Percentiles rank a stretch among this genome's conserved stretches.
Evolutionary conservation across 257 asterid genomes (phyloP).

Genomic region (Nicotiana paniculata): DNA sequence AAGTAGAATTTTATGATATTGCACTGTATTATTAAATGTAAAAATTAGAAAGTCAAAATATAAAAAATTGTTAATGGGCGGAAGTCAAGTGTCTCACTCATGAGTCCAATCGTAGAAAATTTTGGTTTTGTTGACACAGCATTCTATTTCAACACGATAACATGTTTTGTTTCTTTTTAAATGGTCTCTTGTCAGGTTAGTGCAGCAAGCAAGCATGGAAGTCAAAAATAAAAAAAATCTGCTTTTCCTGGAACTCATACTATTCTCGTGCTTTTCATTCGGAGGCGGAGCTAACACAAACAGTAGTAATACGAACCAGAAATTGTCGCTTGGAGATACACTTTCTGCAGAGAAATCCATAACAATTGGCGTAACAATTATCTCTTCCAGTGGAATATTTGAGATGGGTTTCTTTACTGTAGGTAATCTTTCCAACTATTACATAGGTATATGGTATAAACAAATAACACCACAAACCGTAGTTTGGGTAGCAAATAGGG

Average conservation of each 20-base stretch:
- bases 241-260: neutral
- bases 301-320: neutral
- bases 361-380: conserved; percentile 21
- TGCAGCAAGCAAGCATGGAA: neutral
- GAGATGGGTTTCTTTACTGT: too few species aligned
- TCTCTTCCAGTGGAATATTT: conserved; percentile 18
- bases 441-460: too few species aligned
- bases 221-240: neutral
- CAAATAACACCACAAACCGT: conserved; percentile 34
- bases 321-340: conserved; percentile 13
- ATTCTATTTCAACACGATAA: too few species aligned
- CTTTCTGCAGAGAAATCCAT: conserved; percentile 21
- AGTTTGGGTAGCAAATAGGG: conserved; percentile 14
- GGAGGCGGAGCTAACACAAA: neutral
- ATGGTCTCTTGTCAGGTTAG: neutral
- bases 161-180: too few species aligned
- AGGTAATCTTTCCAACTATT: too few species aligned
- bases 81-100: too few species aligned
- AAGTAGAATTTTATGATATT: too few species aligned
- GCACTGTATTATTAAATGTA: too few species aligned
- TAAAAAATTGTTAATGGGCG: too few species aligned
- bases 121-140: too few species aligned
- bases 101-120: too few species aligned
- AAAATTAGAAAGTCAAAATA: too few species aligned
- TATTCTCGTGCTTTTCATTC: neutral